Evolutionary conservation across 441 rosid species (phyloP).

Genomic region (Breynia disticha): DNA sequence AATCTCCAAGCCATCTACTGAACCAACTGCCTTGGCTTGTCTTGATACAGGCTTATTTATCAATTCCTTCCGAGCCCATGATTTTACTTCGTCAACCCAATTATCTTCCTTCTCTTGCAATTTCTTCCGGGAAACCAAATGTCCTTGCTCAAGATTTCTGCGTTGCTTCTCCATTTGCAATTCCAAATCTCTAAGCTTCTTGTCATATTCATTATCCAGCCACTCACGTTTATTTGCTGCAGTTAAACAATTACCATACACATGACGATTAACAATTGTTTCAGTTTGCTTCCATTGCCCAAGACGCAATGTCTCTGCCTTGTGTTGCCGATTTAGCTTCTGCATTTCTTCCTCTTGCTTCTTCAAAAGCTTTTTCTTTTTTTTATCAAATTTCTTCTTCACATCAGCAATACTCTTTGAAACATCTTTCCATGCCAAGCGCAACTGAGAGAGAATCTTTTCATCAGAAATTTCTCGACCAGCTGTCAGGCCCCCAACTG

Average conservation of each 20-base stretch:
- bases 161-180: constrained; percentile 23
- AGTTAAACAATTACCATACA: constrained; percentile 22
- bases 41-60: constrained; percentile 14
- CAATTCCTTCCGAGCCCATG: constrained; percentile 39
- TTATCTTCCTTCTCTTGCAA: constrained; percentile 32
- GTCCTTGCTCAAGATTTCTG: constrained; percentile 33
- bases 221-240: constrained; percentile 37
- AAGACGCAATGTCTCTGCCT: constrained; percentile 35
- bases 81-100: constrained; percentile 38
- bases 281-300: constrained; percentile 34
- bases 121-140: constrained; percentile 32
- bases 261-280: constrained; percentile 45
- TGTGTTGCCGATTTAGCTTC: constrained; percentile 22
- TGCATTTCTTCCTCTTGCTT: constrained; percentile 35
- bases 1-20: no score
- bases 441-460: constrained; percentile 24
- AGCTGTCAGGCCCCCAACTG: constrained; percentile 18
- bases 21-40: constrained; percentile 3
- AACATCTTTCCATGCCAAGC: constrained; percentile 35
- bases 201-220: constrained; percentile 37
- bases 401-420: constrained; percentile 39
- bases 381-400: constrained; percentile 40
- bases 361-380: constrained; percentile 29
- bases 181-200: constrained; percentile 34
- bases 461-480: constrained; percentile 25